Evolutionary conservation across 495 filamentous ascomycete genomes (phyloP).

Genomic region (Lasiosphaeria hispida): DNA sequence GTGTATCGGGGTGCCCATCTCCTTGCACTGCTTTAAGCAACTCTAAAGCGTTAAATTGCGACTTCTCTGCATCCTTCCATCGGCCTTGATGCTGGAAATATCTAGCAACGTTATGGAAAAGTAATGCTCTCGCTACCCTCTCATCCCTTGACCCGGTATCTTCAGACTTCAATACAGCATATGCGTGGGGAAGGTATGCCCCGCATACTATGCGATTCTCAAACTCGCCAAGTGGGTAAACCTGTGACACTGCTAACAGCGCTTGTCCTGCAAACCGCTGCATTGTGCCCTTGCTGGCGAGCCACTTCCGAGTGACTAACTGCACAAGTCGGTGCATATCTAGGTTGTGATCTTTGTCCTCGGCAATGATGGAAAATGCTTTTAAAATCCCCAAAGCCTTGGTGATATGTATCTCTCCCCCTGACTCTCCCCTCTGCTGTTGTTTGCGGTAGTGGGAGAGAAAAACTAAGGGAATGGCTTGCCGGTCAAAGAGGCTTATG

Average conservation of each 20-base stretch:
- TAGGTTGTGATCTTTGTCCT: constrained; percentile 23
- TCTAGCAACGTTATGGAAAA: not conserved
- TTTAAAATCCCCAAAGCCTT: constrained; percentile 39
- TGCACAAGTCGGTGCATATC: constrained; percentile 49
- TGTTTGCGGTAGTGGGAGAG: constrained; percentile 27
- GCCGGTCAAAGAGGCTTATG: constrained; percentile 43
- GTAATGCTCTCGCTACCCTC: constrained; percentile 9
- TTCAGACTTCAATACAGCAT: constrained; percentile 22
- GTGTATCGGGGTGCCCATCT: too few relatives aligned
- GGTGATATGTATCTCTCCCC: constrained; percentile 24
- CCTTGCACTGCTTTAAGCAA: too few relatives aligned
- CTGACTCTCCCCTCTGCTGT: constrained; percentile 1
- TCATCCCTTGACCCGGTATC: constrained; percentile 12
- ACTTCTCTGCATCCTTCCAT: too few relatives aligned
- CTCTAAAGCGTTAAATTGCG: too few relatives aligned
- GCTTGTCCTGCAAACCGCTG: constrained; percentile 31
- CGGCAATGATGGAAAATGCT: constrained; percentile 41
- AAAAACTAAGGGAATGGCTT: constrained; percentile 40
- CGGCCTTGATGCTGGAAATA: not conserved
- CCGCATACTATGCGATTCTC: constrained; percentile 37
- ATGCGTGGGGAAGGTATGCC: too few relatives aligned
- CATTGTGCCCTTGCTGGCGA: constrained; percentile 26
- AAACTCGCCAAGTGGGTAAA: constrained; percentile 33
- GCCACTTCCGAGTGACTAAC: constrained; percentile 44
- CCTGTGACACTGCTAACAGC: constrained; percentile 28